Percentiles rank a stretch among this genome's conserved stretches.
These are phyloP conservation scores for Hypoxylon sp. DNA, from an alignment of 2,329 filamentous ascomycete species.

Conservation along the genomic window DNA sequence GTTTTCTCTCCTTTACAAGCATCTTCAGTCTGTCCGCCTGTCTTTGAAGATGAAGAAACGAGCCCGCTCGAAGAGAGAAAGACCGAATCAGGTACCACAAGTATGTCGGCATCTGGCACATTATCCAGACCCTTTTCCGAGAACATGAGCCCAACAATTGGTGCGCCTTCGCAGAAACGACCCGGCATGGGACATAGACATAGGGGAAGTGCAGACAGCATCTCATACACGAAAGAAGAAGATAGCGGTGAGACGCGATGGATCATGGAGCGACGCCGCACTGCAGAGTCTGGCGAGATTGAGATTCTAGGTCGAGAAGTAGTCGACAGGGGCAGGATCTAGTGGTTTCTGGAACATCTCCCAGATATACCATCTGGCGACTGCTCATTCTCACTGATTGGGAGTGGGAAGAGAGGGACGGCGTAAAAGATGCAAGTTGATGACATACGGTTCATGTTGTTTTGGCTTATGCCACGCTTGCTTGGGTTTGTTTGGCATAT, in stretches of 20 bases:
- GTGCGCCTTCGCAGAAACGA: slow-evolving; percentile 48
- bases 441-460: slow-evolving; percentile 9
- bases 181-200: slow-evolving; percentile 56
- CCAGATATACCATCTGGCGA: slow-evolving; percentile 4
- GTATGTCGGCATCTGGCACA: slow-evolving; percentile 41
- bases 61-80: slow-evolving; percentile 39
- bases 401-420: background rate
- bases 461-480: slow-evolving; percentile 18
- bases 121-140: slow-evolving; percentile 36
- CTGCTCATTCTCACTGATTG: background rate
- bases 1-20: slow-evolving; percentile 48
- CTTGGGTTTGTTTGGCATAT: slow-evolving; percentile 22
- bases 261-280: slow-evolving; percentile 78
- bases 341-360: slow-evolving; percentile 29
- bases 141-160: slow-evolving; percentile 45
- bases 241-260: slow-evolving; percentile 72
- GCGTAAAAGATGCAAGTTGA: slow-evolving; percentile 9
- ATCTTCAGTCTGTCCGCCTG: slow-evolving; percentile 56
- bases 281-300: slow-evolving; percentile 74
- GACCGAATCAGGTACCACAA: slow-evolving; percentile 6
- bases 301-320: slow-evolving; percentile 76
- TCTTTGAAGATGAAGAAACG: slow-evolving; percentile 59
- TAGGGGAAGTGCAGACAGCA: slow-evolving; percentile 73
- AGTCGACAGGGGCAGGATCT: slow-evolving; percentile 69
- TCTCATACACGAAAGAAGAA: slow-evolving; percentile 77